Evolutionary conservation across 1,139 yeast genomes (phyloP).

Genomic region (Kodamaea ohmeri): DNA sequence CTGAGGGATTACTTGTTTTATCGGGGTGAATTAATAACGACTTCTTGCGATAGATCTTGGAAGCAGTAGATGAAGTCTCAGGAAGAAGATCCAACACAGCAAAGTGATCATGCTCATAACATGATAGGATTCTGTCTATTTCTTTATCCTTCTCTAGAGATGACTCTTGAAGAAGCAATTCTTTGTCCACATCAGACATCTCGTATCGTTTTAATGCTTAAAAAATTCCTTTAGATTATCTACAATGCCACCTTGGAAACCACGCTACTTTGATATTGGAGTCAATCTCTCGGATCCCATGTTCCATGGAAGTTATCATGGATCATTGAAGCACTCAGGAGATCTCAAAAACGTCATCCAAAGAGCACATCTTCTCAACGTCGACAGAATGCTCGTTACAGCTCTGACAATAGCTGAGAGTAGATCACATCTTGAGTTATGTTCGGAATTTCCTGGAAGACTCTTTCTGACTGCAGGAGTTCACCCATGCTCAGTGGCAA

Average conservation of each 20-base stretch:
- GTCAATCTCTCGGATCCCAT: conserved; percentile 86
- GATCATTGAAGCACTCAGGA: conserved; percentile 57
- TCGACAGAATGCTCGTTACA: conserved; percentile 70
- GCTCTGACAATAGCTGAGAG: conserved; percentile 78
- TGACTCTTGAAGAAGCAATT: conserved; percentile 21
- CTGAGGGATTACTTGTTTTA: conserved; percentile 51
- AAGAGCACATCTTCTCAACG: conserved; percentile 66
- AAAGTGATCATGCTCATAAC: conserved; percentile 53
- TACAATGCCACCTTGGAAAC: conserved; percentile 31
- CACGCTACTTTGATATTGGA: conserved; percentile 54
- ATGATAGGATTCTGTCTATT: conserved; percentile 49
- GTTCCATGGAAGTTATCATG: conserved; percentile 80
- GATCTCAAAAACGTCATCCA: conserved; percentile 65
- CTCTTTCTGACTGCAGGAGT: conserved; percentile 82
- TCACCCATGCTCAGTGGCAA: conserved; percentile 85
- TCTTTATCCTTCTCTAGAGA: conserved; percentile 50
- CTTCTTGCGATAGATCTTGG: conserved; percentile 51
- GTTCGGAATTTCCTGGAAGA: conserved; percentile 29
- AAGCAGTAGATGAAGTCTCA: conserved; percentile 7
- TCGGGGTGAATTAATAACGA: conserved; percentile 71
- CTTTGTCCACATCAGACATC: conserved; percentile 7
- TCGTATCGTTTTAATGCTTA: not conserved
- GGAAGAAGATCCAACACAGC: conserved; percentile 56
- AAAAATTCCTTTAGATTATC: not conserved
- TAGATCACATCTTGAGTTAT: conserved; percentile 36